Conservation (phyloP, 2,329 filamentous ascomycete species). For the Trematosphaeria pertusa region DNA sequence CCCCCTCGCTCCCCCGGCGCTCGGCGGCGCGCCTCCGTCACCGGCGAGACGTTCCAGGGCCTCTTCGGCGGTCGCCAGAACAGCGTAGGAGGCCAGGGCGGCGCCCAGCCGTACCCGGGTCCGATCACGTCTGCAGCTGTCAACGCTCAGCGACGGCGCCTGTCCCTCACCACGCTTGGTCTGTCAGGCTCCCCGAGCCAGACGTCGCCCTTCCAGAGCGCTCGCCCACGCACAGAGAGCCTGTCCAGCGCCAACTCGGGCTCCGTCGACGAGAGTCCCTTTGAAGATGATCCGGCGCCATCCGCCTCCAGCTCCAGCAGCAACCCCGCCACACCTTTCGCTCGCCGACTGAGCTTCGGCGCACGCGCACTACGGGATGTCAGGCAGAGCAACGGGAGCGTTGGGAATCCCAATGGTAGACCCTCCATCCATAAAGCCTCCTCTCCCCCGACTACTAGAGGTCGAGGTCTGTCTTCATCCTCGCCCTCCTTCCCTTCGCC, state of each 20-base stretch:
- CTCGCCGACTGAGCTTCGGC: constrained; percentile 88
- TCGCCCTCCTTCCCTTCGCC: constrained; percentile 39
- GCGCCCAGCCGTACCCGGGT: constrained; percentile 46
- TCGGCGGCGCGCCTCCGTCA: constrained; percentile 55
- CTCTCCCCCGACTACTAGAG: constrained; percentile 61
- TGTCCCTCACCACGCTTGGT: constrained; percentile 59
- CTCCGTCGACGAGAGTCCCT: constrained; percentile 58
- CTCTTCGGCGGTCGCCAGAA: constrained; percentile 53
- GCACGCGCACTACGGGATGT: constrained; percentile 78
- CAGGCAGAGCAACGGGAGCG: constrained; percentile 59
- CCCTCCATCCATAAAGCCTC: constrained; percentile 59
- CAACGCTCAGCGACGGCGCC: constrained; percentile 57
- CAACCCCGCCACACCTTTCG: constrained; percentile 75
- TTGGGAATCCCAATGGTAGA: constrained; percentile 69
- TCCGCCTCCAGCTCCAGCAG: constrained; percentile 62
- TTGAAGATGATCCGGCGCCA: constrained; percentile 63
- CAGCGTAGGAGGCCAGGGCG: constrained; percentile 40
- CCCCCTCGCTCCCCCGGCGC: constrained; percentile 48
- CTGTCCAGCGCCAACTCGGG: constrained; percentile 56
- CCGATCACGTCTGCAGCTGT: constrained; percentile 58
- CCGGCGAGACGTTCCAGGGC: constrained; percentile 57
- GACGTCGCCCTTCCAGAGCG: constrained; percentile 49
- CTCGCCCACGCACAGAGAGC: constrained; percentile 54
- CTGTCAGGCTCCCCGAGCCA: constrained; percentile 53
- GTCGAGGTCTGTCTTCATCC: constrained; percentile 64